Base-by-base conservation (phyloP, 805 yeast genomes). In the Saitoella complicata region DNA sequence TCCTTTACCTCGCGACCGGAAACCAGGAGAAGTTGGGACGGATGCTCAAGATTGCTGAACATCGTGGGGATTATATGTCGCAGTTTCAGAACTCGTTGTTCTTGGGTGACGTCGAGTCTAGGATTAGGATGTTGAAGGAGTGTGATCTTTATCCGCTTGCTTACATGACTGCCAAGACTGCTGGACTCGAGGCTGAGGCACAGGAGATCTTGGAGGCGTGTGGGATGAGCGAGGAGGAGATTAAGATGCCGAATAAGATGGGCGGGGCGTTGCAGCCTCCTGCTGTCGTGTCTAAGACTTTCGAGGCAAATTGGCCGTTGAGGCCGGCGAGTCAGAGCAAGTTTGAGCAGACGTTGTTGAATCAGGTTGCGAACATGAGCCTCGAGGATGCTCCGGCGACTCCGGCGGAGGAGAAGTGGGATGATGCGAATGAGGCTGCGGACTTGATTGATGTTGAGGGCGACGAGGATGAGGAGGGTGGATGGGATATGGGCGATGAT, bases 31-130 rank as follows among this genome's bases (percentile, higher is more conserved):
- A 88, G 58, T 67, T 91, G 57, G 63, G 72, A 42, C 85, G 81
- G 63, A 87, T 91, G 95, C 78, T 84, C 51, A 68, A 73, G 48
- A 86, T 88, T 65, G 91, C 97, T 40, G 94, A 81, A 58, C 80
- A 77, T 52, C 80, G 95, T 57, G 81, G 81, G 46, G 94, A 88
- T 59, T 62, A 72, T 39, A 73, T 82, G 29, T 78, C 94, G 37
- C 70, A 85, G 57, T 72, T 91, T 56, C 91, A 84, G 57, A 87
- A 86, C 55, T 75, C 91, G 29, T 63, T 87, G 46, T 88, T 78
- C 64, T 71, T 75, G 57, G 78, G 81, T 57, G 80, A 84, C 45
- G 70, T 78, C 38, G 79, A 78, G 55, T 75, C 79, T 58, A 76
- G 95, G 59, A 74, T 87, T 37, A 69, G 73, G 53, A 74, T 80